phyloP scores from a whole-genome alignment of 805 yeast genomes.

The Ogataea methanolica region DNA sequence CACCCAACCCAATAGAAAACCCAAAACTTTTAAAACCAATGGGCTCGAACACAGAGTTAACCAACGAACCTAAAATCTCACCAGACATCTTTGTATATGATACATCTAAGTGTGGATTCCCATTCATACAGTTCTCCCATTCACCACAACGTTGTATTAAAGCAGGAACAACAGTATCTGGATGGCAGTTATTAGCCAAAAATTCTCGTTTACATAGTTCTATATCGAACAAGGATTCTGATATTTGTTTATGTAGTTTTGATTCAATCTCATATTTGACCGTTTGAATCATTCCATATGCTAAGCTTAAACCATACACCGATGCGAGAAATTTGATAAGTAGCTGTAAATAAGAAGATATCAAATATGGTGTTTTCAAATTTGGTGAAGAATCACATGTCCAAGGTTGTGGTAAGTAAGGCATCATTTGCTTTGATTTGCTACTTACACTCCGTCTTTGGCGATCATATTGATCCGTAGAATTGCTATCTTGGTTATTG shows the following conservation, averaged over 20 bases:
- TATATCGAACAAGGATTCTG: slow-evolving; percentile 45
- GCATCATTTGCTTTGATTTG: background rate
- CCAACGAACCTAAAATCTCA: slow-evolving; percentile 54
- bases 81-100: slow-evolving; percentile 59
- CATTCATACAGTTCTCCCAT: slow-evolving; percentile 66
- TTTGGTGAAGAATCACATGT: slow-evolving; percentile 44
- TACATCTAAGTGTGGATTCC: slow-evolving; percentile 42
- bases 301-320: slow-evolving; percentile 38
- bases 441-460: background rate
- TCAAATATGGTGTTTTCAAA: slow-evolving; percentile 48
- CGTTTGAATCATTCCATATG: slow-evolving; percentile 40
- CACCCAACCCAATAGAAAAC: slow-evolving; percentile 32
- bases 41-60: slow-evolving; percentile 65
- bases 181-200: slow-evolving; percentile 52
- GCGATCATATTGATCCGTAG: background rate
- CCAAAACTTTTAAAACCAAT: slow-evolving; percentile 55
- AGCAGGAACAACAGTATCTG: slow-evolving; percentile 53
- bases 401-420: slow-evolving; percentile 56
- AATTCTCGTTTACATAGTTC: slow-evolving; percentile 50
- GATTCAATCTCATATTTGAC: slow-evolving; percentile 50
- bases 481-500: background rate
- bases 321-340: slow-evolving; percentile 45
- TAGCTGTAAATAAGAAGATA: slow-evolving; percentile 60
- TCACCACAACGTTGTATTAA: slow-evolving; percentile 49
- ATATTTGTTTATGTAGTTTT: slow-evolving; percentile 44